A percentile compares a stretch with the other conserved stretches of the same genome.
These are phyloP conservation scores for Lophiotrema nucula DNA, from an alignment of 495 filamentous ascomycete species.

Conservation along the genomic window DNA sequence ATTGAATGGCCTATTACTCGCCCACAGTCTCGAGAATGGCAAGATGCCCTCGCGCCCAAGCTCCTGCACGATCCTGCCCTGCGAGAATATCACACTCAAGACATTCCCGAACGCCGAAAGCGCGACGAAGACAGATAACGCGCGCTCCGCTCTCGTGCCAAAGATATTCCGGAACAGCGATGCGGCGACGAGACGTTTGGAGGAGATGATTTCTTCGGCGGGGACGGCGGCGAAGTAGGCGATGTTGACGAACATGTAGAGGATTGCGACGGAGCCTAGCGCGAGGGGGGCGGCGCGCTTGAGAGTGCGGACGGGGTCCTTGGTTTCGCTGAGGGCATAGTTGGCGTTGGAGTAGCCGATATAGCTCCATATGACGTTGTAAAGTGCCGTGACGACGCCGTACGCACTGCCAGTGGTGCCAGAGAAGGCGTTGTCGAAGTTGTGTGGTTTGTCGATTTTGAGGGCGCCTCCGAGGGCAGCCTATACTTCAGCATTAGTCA, in stretches of 20 bases:
- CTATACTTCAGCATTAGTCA: neutral
- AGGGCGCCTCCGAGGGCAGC: constrained; percentile 58
- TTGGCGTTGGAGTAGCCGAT: constrained; percentile 66
- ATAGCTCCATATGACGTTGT: constrained; percentile 68
- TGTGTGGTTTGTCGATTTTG: constrained; percentile 57
- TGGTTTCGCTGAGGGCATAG: constrained; percentile 52
- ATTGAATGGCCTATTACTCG: constrained; percentile 64
- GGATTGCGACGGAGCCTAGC: constrained; percentile 57
- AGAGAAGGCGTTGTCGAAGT: constrained; percentile 49
- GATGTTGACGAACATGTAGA: constrained; percentile 70
- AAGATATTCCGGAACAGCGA: constrained; percentile 68
- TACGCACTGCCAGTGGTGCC: constrained; percentile 40
- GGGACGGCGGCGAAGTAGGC: constrained; percentile 71
- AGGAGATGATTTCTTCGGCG: constrained; percentile 59
- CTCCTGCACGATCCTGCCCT: constrained; percentile 52
- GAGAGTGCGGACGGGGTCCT: constrained; percentile 62
- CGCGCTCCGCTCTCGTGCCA: constrained; percentile 55
- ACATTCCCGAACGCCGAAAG: constrained; percentile 73
- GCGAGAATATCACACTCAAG: constrained; percentile 66
- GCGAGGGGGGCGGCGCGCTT: constrained; percentile 63
- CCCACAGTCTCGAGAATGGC: constrained; percentile 43
- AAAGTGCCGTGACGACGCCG: constrained; percentile 48
- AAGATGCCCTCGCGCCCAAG: constrained; percentile 29
- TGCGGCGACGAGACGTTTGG: constrained; percentile 56
- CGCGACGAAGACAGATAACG: constrained; percentile 68